Evolutionary conservation across 371 early-diverging fungal species (phyloP).

Genomic region (Dichotomocladium elegans): DNA sequence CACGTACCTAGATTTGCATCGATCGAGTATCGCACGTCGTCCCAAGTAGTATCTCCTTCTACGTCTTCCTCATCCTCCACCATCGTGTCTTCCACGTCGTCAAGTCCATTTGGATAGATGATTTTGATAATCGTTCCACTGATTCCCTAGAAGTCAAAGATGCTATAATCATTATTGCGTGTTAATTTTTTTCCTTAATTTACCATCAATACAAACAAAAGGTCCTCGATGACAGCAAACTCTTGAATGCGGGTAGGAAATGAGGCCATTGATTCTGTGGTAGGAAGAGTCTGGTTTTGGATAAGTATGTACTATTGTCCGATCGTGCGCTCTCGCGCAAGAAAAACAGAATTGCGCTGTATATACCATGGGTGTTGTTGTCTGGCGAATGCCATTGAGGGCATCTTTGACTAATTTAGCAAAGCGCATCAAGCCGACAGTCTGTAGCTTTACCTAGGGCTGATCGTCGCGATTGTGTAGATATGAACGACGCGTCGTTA

Average conservation of each 20-base stretch:
- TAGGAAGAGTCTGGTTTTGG: no score
- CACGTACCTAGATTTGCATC: constrained; percentile 49
- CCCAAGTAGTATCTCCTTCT: constrained; percentile 20
- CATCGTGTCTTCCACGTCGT: constrained; percentile 24
- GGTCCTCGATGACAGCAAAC: constrained; percentile 80
- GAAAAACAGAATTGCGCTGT: no score
- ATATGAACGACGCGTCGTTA: constrained; percentile 1
- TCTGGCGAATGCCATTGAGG: background rate
- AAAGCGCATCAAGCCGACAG: no score
- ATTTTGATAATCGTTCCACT: constrained; percentile 72
- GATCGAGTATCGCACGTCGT: constrained; percentile 34
- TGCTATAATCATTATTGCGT: no score
- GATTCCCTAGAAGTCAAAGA: no score
- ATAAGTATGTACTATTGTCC: background rate
- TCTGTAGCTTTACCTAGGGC: background rate
- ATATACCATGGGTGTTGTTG: background rate
- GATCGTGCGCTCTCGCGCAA: background rate
- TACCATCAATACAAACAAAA: constrained; percentile 85
- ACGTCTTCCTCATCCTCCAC: constrained; percentile 21
- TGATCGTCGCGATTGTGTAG: background rate
- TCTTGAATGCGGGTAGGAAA: constrained; percentile 65
- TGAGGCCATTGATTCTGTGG: constrained; percentile 13
- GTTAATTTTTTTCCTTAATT: no score
- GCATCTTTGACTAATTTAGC: background rate
- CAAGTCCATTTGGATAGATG: constrained; percentile 20